Evolutionary conservation across 306 rosid genomes (phyloP), one percentile per base, ranked within the genome.

Genomic region (Begonia loranthoides): DNA sequence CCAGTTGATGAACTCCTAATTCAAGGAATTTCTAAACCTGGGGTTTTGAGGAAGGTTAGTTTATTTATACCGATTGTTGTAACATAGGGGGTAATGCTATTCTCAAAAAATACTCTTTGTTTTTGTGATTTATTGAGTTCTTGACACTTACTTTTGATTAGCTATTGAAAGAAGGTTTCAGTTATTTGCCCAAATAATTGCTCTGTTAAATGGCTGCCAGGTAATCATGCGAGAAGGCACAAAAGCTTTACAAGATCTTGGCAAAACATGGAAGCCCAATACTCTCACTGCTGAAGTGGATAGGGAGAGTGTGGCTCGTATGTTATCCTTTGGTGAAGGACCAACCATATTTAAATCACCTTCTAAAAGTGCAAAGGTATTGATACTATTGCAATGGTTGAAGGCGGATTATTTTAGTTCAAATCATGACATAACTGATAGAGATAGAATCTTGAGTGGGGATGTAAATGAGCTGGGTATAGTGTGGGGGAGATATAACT

Each of bases 11-110:
- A 76, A 62, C 67, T 89, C 58, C 95, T 76, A 75, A 61, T 85
- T 74, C 97, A 82, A 65, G 97, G 97, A 57, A 67, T 89, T 76
- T 79, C 75, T 43, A 72, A 85, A 48, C 94, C 95, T 63, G 68
- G 68, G 66, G 49, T 55, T 57, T 64, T 89, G 75, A 82, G 87
- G 67, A 85, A 85, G 95, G 97, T 85, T 52, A 52, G 52, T 49
- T 33, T 19, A 48, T 46, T 14, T 55, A 41, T 2, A 19, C 22
- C 22, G 36, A 28, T 0, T 28, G 22, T 28, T 28, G 36, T 28
- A 4, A 2, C 36, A 28, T 28, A n/a, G 36, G 36, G 36, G 22
- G 22, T 19, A 19, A 19, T 19, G 3, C 22, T 19, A 19, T 19
- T 19, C 22, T 19, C 1, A 19, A 28, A 28, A 28, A 5, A 28